Evolutionary conservation across 495 filamentous ascomycete species (phyloP).

Genomic region (Annulohypoxylon moriforme): DNA sequence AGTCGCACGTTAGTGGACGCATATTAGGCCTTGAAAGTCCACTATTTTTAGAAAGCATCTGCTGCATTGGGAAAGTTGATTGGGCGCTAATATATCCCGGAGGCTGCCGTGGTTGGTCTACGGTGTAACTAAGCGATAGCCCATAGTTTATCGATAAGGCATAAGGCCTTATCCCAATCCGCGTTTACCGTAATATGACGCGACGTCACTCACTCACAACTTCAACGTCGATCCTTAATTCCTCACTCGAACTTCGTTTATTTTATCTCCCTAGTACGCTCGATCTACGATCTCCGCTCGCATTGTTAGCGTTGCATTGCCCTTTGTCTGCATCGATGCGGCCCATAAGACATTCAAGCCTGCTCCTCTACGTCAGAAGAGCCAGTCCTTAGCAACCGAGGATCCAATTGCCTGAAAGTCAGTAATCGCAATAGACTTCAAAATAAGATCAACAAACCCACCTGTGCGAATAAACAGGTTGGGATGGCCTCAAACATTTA

Average conservation of each 20-base stretch:
- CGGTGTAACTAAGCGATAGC: conserved; percentile 15
- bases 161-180: conserved; percentile 6
- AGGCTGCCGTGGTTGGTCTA: conserved; percentile 8
- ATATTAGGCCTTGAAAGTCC: background rate
- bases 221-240: conserved; percentile 24
- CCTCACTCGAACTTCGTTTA: conserved; percentile 9
- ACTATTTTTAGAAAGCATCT: conserved; percentile 11
- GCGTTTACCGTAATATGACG: conserved; percentile 35
- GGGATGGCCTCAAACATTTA: conserved; percentile 34
- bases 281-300: background rate
- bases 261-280: background rate
- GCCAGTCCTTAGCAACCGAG: background rate
- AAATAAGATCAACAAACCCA: background rate
- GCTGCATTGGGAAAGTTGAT: conserved; percentile 14
- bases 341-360: background rate
- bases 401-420: background rate
- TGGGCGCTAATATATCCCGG: conserved; percentile 15
- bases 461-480: background rate
- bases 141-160: conserved; percentile 37
- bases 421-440: background rate
- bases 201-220: conserved; percentile 42
- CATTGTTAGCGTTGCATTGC: conserved; percentile 4
- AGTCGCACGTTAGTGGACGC: background rate
- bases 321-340: conserved; percentile 7
- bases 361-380: background rate